Evolutionary conservation across 495 filamentous ascomycete species (phyloP).

Genomic region (Lindgomyces ingoldianus): DNA sequence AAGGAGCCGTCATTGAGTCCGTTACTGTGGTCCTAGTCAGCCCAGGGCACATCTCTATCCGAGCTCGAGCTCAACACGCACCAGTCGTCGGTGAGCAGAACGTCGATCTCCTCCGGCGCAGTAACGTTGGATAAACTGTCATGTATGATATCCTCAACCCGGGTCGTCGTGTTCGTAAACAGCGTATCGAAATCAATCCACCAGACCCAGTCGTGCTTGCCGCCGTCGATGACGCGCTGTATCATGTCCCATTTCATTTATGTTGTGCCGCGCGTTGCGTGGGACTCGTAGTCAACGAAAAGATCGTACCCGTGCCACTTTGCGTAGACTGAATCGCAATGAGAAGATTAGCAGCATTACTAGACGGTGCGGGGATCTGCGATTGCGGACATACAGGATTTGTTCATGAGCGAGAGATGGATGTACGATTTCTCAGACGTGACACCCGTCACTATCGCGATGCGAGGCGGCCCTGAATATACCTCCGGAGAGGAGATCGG

Average conservation of each 20-base stretch:
- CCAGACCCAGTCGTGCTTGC: conserved; percentile 39
- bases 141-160: conserved; percentile 20
- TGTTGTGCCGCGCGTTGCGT: conserved; percentile 13
- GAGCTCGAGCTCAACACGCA: background rate
- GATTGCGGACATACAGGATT: conserved; percentile 12
- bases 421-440: conserved; percentile 26
- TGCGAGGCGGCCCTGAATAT: conserved; percentile 1
- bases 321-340: conserved; percentile 22
- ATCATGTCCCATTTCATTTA: conserved; percentile 35
- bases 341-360: too few relatives aligned
- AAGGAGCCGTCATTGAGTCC: conserved; percentile 39
- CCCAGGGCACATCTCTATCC: background rate
- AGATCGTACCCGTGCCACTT: conserved; percentile 25
- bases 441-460: conserved; percentile 26
- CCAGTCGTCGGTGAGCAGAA: conserved; percentile 18
- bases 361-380: too few relatives aligned
- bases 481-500: background rate
- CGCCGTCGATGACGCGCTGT: conserved; percentile 18
- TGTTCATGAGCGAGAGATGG: conserved; percentile 24
- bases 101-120: conserved; percentile 21
- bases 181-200: conserved; percentile 26
- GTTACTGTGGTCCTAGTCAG: conserved; percentile 22
- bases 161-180: background rate
- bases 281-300: conserved; percentile 26
- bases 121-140: conserved; percentile 19